Conservation (phyloP, 768 basidiomycete genomes). For the Neoboletus subvelutipes region DNA sequence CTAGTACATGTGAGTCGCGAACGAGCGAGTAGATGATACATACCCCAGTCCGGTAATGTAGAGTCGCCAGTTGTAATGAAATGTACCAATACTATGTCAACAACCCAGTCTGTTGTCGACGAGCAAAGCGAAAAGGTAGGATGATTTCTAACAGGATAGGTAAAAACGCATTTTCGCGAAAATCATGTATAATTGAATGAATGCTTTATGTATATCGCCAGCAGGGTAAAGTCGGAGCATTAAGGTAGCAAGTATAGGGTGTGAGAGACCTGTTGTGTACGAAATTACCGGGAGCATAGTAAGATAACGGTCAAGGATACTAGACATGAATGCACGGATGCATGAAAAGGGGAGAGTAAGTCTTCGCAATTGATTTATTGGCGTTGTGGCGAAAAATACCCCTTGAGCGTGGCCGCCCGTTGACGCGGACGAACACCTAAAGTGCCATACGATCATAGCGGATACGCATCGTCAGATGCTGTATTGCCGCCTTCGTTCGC, state of each 20-base stretch:
- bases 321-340: neutral
- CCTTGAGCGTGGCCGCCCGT: conserved; percentile 28
- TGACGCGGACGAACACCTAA: conserved; percentile 20
- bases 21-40: no score
- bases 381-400: conserved; percentile 30
- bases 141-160: neutral
- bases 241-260: conserved; percentile 3
- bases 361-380: conserved; percentile 2
- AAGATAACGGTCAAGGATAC: neutral
- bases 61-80: no score
- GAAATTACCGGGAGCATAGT: neutral
- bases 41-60: no score
- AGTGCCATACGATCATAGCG: conserved; percentile 54
- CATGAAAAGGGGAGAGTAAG: neutral
- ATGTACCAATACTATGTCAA: no score
- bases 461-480: conserved; percentile 61
- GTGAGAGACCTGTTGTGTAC: neutral
- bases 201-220: conserved; percentile 20
- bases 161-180: neutral
- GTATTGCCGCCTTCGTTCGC: conserved; percentile 65
- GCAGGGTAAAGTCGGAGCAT: neutral
- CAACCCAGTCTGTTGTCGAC: neutral
- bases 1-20: no score
- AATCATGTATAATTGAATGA: conserved; percentile 23
- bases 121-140: neutral